These are phyloP conservation scores for Coprinellus micaceus DNA, from an alignment of 768 basidiomycete genomes.

Conservation along the genomic window DNA sequence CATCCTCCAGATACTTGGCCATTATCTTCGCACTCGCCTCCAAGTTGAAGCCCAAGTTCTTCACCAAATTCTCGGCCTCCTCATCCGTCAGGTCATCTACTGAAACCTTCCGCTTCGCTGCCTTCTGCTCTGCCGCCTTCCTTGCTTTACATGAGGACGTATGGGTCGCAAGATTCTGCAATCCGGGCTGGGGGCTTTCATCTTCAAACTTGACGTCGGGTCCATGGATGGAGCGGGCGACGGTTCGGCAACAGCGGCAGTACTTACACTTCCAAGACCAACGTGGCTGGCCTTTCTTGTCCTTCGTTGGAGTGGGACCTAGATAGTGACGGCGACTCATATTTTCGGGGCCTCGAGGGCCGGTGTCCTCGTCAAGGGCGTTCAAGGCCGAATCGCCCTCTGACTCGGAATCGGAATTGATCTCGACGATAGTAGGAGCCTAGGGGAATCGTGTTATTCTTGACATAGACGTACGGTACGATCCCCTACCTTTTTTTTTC, in stretches of 20 bases:
- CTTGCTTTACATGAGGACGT: background rate
- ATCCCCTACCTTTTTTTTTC: background rate
- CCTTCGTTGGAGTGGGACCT: background rate
- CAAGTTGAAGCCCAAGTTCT: slow-evolving; percentile 13
- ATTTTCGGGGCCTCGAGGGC: background rate
- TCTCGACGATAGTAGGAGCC: background rate
- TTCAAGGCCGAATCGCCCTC: slow-evolving; percentile 8
- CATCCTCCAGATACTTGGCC: slow-evolving; percentile 26
- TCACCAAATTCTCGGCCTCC: background rate
- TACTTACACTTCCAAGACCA: slow-evolving; percentile 11
- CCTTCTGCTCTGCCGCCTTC: too few species aligned
- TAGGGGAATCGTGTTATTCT: background rate
- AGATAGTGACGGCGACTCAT: background rate
- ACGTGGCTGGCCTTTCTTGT: background rate
- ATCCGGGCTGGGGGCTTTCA: background rate
- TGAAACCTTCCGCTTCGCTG: background rate
- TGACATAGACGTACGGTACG: background rate
- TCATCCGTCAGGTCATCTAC: background rate
- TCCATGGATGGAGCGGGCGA: background rate
- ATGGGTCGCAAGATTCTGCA: background rate
- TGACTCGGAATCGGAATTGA: slow-evolving; percentile 10
- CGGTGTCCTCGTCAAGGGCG: background rate
- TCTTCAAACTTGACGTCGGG: background rate
- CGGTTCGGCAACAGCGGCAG: background rate
- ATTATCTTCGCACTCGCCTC: slow-evolving; percentile 22